Percentiles rank a stretch among this genome's conserved stretches.
Evolutionary conservation across 1,284 basidiomycete species (phyloP).

Genomic region (Ganoderma leucocontextum): DNA sequence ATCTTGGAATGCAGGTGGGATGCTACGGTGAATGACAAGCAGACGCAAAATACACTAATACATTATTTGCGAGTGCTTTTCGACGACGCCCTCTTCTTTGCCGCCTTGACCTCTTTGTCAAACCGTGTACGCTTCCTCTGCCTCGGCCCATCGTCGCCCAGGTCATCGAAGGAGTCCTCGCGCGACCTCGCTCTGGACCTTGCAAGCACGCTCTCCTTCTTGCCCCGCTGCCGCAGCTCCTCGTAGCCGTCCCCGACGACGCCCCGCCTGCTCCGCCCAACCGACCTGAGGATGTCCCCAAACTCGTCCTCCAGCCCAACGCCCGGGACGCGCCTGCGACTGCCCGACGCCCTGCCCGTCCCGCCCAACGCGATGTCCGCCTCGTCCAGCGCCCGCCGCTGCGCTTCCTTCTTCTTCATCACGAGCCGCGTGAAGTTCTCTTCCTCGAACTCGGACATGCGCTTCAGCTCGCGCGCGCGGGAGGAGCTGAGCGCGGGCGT

Average conservation of each 20-base stretch:
- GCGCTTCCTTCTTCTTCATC: conserved; percentile 91
- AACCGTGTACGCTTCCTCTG: conserved; percentile 78
- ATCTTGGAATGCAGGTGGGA: too few relatives aligned
- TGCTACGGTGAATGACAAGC: not conserved
- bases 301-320: conserved; percentile 89
- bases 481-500: conserved; percentile 65
- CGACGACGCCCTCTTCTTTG: conserved; percentile 50
- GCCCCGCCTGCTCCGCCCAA: conserved; percentile 53
- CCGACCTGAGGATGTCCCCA: conserved; percentile 76
- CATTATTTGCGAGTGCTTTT: conserved; percentile 31
- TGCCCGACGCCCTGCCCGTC: conserved; percentile 56
- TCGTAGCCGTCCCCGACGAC: conserved; percentile 76
- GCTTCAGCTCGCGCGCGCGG: conserved; percentile 81
- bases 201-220: conserved; percentile 69
- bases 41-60: not conserved
- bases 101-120: conserved; percentile 72
- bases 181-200: conserved; percentile 54
- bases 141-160: conserved; percentile 51
- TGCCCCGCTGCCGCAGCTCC: conserved; percentile 72
- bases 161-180: conserved; percentile 50
- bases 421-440: conserved; percentile 94
- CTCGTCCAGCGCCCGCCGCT: conserved; percentile 85
- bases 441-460: conserved; percentile 94
- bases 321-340: conserved; percentile 64
- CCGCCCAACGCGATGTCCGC: conserved; percentile 92